Base-by-base conservation (phyloP, 2,329 filamentous ascomycete species). In the Thelonectria olida region DNA sequence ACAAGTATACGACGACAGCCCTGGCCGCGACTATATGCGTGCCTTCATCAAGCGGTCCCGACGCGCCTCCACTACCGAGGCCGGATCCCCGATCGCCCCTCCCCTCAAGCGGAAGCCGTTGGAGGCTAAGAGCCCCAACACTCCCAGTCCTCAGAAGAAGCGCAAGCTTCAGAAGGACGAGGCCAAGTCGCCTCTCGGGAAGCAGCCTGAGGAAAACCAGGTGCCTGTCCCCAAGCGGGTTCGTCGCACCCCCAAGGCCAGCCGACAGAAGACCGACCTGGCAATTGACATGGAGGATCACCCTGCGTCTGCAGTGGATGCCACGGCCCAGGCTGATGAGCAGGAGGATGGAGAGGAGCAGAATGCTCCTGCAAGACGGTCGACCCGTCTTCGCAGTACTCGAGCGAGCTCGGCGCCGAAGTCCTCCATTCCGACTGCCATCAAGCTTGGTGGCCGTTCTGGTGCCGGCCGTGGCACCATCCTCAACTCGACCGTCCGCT, bases 1-100 rank as follows among this genome's bases (percentile, higher is more conserved):
- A n/a, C 51, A 68, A 19, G 68, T 54, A 19, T 61, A 73, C 20
- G 65, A 73, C 36, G 76, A 78, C 39, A 76, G 73, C 47, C 75
- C 75, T 20, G 74, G 71, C 5, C 74, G 76, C 1, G 75, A 75
- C 10, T 78, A 72, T 31, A 72, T 78, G 68, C 67, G 72, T 5
- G 72, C 73, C 15, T 79, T 79, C 42, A 78, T 78, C 61, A 74
- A 72, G 49, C 73, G 74, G n/a, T 71, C 75, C 23, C 72, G 67
- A 19, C 72, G 71, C 44, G 61, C 64, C 3, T 73, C 74, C 2
- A 65, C 75, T 12, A 72, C 74, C 1, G 74, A 74, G 38, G 64
- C 70, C 1, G 75, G 74, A 4, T 76, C 74, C n/a, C 73, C 74
- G 13, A 65, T 75, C 22, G 68, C 73, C 7, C 58, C 62, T 7